Evolutionary conservation across 2,329 filamentous ascomycete species (phyloP).

Genomic region (Ophiostoma tasmaniense): DNA sequence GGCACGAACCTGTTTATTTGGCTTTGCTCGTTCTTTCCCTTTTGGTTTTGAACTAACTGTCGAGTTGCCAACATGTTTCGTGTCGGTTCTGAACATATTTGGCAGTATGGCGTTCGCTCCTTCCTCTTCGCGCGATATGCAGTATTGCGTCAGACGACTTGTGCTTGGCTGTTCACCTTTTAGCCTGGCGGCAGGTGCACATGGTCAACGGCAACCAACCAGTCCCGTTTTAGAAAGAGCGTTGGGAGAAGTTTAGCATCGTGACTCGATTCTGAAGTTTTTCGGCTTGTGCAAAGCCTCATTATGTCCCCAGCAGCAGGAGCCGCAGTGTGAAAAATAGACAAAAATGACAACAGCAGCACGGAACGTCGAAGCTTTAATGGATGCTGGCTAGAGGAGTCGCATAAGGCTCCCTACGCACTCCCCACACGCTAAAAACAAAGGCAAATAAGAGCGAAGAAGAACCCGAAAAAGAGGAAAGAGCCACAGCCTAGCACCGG

Average conservation of each 20-base stretch:
- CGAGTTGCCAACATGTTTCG: not conserved
- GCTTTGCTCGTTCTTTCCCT: not conserved
- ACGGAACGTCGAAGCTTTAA: not conserved
- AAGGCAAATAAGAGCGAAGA: not conserved
- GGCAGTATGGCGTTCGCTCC: not conserved
- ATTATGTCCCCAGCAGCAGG: not conserved
- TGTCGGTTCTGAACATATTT: not conserved
- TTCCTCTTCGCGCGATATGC: slow-evolving; percentile 8
- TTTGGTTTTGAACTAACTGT: not conserved
- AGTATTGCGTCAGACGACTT: slow-evolving; percentile 13
- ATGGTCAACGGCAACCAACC: not conserved
- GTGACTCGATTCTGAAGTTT: not conserved
- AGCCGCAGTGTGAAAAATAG: not conserved
- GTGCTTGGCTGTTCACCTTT: not conserved
- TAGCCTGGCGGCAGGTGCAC: not conserved
- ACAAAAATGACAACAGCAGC: not conserved
- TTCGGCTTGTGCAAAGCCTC: not conserved
- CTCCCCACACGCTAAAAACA: not conserved
- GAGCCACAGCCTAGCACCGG: slow-evolving; percentile 9
- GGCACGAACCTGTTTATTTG: not conserved
- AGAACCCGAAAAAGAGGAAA: not conserved
- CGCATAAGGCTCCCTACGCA: not conserved
- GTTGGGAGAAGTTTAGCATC: not conserved
- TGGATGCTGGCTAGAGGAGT: not conserved
- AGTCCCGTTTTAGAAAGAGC: not conserved